Evolutionary conservation across 2,329 filamentous ascomycete genomes (phyloP).

Genomic region (Catunica adiposa): DNA sequence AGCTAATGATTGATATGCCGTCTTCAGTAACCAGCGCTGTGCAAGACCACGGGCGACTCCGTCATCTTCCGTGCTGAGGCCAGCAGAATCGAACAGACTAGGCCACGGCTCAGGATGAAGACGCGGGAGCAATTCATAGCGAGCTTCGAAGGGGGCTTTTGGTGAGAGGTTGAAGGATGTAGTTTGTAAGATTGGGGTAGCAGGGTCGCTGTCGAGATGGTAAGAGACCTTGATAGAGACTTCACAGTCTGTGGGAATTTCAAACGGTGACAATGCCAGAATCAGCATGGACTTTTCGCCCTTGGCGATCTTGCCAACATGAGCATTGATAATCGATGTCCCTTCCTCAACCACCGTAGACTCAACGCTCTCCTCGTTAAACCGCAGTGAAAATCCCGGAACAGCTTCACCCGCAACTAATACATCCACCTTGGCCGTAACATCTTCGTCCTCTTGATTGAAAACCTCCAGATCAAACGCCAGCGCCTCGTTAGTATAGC

Average conservation of each 20-base stretch:
- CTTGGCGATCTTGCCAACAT: conserved; percentile 31
- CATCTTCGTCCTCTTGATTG: conserved; percentile 72
- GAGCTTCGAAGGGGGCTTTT: conserved; percentile 75
- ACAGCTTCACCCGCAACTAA: conserved; percentile 43
- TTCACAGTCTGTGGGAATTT: conserved; percentile 41
- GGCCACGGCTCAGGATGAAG: conserved; percentile 72
- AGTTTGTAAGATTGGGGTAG: conserved; percentile 65
- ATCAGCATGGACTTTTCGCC: conserved; percentile 28
- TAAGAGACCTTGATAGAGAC: conserved; percentile 62
- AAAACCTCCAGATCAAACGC: conserved; percentile 50
- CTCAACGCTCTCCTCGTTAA: conserved; percentile 21
- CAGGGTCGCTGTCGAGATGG: conserved; percentile 59
- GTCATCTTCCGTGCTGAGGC: conserved; percentile 23
- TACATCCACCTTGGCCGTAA: conserved; percentile 53
- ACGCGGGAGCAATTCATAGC: conserved; percentile 70
- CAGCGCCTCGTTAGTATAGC: conserved; percentile 72
- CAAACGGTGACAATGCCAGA: conserved; percentile 34
- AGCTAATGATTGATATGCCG: conserved; percentile 62
- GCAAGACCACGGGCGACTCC: conserved; percentile 41
- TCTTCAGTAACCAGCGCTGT: conserved; percentile 67
- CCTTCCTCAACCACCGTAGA: conserved; percentile 25
- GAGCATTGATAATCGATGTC: conserved; percentile 26
- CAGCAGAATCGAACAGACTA: conserved; percentile 57
- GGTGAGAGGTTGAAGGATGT: conserved; percentile 53
- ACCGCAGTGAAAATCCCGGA: conserved; percentile 29